phyloP scores from a whole-genome alignment of 495 filamentous ascomycete species.

The Aspergillus incahuasiensis region DNA sequence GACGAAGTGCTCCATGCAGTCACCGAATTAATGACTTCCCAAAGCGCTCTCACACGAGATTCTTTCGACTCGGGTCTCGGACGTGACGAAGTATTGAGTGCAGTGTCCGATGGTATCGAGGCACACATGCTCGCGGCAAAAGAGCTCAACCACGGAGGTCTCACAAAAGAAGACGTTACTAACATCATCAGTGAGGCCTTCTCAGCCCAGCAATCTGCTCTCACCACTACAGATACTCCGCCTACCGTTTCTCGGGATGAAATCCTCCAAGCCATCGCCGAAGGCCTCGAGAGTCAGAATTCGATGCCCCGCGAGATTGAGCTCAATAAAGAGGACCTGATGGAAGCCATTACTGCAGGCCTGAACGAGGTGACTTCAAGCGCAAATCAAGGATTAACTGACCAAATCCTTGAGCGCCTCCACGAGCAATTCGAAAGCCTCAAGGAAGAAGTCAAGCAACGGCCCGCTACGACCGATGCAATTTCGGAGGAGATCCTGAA shows the following conservation, averaged over 20 bases:
- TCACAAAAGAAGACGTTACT: constrained; percentile 47
- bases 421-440: constrained; percentile 71
- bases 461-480: constrained; percentile 64
- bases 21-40: constrained; percentile 34
- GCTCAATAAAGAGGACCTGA: constrained; percentile 59
- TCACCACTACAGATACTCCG: constrained; percentile 22
- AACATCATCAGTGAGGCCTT: constrained; percentile 56
- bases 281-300: constrained; percentile 49
- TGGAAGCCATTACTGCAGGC: constrained; percentile 59
- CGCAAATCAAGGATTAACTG: constrained; percentile 47
- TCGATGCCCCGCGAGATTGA: constrained; percentile 52
- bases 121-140: constrained; percentile 37
- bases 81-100: constrained; percentile 43
- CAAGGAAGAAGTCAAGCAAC: constrained; percentile 69
- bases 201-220: constrained; percentile 37
- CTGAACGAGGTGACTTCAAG: constrained; percentile 48
- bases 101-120: constrained; percentile 39
- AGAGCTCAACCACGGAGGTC: constrained; percentile 32
- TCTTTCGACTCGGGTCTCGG: constrained; percentile 44
- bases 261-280: constrained; percentile 53
- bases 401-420: constrained; percentile 68
- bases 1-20: constrained; percentile 41
- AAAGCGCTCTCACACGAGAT: constrained; percentile 45
- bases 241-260: constrained; percentile 45
- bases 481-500: constrained; percentile 81